Evolutionary conservation across 495 filamentous ascomycete genomes (phyloP).

Genomic region (Xylaria grammica): DNA sequence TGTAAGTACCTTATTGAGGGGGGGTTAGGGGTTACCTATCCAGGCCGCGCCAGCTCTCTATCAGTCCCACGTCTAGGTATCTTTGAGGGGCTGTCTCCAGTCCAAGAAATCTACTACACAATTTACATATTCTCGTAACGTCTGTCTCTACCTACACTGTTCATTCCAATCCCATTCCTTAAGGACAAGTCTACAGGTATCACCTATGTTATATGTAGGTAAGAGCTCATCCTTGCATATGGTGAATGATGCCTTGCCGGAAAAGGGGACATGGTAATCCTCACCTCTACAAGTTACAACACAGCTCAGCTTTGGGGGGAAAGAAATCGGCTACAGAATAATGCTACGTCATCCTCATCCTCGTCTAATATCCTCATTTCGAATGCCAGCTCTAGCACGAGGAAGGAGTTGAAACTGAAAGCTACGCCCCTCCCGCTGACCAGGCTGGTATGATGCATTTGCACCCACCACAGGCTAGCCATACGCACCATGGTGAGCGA

Average conservation of each 20-base stretch:
- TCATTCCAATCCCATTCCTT: no score
- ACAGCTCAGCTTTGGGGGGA: background rate
- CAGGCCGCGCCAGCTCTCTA: no score
- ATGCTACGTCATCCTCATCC: background rate
- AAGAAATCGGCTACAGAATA: conserved; percentile 1
- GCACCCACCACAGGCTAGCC: background rate
- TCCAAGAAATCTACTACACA: no score
- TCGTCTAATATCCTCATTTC: conserved; percentile 1
- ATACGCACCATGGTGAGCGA: background rate
- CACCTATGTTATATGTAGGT: no score
- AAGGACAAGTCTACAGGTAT: no score
- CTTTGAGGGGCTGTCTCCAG: no score
- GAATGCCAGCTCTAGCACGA: conserved; percentile 1
- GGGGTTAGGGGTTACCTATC: no score
- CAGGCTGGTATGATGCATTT: background rate
- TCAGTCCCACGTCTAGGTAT: no score
- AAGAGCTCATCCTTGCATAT: no score
- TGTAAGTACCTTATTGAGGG: background rate
- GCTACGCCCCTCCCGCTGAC: conserved; percentile 6
- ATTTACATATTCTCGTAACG: no score
- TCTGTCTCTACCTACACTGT: no score
- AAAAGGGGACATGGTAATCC: background rate
- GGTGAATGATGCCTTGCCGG: no score
- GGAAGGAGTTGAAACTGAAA: background rate
- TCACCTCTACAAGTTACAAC: background rate